Conservation (phyloP, 768 basidiomycete genomes). For the Melanogaster broomeanus region DNA sequence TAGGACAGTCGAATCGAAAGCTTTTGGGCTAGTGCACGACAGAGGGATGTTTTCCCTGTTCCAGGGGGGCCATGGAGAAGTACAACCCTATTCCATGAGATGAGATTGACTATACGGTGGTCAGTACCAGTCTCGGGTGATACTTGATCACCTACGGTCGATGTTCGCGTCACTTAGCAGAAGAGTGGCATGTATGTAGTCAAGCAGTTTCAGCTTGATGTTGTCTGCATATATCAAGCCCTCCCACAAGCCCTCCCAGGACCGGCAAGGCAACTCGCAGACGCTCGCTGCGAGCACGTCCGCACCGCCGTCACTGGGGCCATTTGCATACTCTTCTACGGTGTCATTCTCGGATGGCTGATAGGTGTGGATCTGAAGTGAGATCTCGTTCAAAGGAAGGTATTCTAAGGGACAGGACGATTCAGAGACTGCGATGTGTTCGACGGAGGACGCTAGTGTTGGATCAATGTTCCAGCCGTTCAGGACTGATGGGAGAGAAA, state of each 20-base stretch:
- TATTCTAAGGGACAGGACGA: constrained; percentile 60
- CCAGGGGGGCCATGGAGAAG: constrained; percentile 96
- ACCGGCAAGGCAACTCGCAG: constrained; percentile 80
- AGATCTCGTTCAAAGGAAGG: constrained; percentile 55
- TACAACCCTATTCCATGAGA: constrained; percentile 95
- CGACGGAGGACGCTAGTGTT: constrained; percentile 72
- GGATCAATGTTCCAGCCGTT: constrained; percentile 80
- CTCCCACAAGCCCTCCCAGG: constrained; percentile 92
- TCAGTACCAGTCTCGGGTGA: constrained; percentile 4
- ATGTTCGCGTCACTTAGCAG: constrained; percentile 88
- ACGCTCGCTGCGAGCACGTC: constrained; percentile 88
- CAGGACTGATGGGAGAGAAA: constrained; percentile 70
- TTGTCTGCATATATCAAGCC: constrained; percentile 82
- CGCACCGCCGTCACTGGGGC: constrained; percentile 55
- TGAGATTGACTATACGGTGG: constrained; percentile 68
- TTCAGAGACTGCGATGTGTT: constrained; percentile 74
- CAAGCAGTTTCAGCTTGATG: constrained; percentile 85
- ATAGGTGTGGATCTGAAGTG: constrained; percentile 86
- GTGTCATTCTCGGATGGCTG: constrained; percentile 70
- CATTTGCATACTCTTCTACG: constrained; percentile 73
- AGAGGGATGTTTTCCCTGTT: constrained; percentile 95
- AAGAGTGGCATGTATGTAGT: constrained; percentile 94
- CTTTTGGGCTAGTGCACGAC: constrained; percentile 94
- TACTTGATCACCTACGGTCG: constrained; percentile 59
- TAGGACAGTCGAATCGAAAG: constrained; percentile 87